Evolutionary conservation across 2,329 filamentous ascomycete species (phyloP).

Genomic region (Hirsutella minnesotensis): DNA sequence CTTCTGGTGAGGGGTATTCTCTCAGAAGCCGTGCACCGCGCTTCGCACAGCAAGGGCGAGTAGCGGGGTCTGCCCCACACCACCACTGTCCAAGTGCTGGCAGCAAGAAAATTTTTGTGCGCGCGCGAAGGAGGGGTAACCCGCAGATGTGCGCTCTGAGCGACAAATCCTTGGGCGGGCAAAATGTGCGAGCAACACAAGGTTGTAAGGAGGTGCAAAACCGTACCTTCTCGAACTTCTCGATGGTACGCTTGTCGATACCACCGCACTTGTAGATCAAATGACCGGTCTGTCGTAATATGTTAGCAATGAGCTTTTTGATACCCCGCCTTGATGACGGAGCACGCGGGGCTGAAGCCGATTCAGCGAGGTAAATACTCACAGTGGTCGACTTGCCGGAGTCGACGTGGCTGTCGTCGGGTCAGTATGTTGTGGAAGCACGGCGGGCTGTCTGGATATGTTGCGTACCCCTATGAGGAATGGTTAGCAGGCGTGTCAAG

Average conservation of each 20-base stretch:
- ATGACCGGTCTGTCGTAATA: conserved; percentile 49
- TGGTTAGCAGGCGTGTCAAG: conserved; percentile 8
- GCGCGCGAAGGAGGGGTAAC: background rate
- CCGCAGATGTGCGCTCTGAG: background rate
- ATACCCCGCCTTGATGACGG: conserved; percentile 5
- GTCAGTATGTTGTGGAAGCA: conserved; percentile 15
- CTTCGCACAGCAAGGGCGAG: background rate
- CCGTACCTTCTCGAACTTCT: conserved; percentile 99
- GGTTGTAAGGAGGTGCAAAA: background rate
- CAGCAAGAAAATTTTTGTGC: background rate
- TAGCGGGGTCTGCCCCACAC: conserved; percentile 7
- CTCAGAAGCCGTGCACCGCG: too few relatives aligned
- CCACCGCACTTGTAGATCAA: conserved; percentile 99
- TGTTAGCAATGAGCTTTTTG: background rate
- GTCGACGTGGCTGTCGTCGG: conserved; percentile 69
- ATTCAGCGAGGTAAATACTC: conserved; percentile 30
- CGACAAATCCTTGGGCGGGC: background rate
- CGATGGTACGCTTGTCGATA: conserved; percentile 99
- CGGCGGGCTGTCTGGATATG: conserved; percentile 14
- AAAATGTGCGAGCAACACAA: background rate
- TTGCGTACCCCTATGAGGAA: conserved; percentile 13
- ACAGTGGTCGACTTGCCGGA: conserved; percentile 98
- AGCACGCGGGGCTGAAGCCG: conserved; percentile 6
- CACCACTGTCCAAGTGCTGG: background rate
- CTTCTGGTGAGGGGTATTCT: too few relatives aligned